Conservation (phyloP, 2,329 filamentous ascomycete species). For the Clarireedia paspali region DNA sequence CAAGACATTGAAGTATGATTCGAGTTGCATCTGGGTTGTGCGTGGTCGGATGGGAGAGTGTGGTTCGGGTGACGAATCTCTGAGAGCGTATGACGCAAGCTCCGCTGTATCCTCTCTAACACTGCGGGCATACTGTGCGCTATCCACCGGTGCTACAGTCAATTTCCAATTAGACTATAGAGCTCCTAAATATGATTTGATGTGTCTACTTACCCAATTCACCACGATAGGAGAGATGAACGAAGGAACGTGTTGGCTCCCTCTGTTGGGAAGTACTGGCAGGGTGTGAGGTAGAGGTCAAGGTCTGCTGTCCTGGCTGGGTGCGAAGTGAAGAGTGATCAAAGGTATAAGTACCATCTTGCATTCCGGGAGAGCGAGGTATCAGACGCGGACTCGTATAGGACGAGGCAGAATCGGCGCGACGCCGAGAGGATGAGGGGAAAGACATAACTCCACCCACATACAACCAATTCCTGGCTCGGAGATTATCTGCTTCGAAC, state of each 20-base stretch:
- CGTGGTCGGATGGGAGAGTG: conserved; percentile 20
- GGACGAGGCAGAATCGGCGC: conserved; percentile 17
- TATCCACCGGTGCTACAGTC: conserved; percentile 49
- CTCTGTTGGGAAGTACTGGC: conserved; percentile 34
- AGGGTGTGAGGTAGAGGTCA: conserved; percentile 12
- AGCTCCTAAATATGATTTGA: not conserved
- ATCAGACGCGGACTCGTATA: conserved; percentile 24
- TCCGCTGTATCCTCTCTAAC: conserved; percentile 84
- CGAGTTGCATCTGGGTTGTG: conserved; percentile 19
- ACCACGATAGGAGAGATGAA: conserved; percentile 57
- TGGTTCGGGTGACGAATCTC: conserved; percentile 41
- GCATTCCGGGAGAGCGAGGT: conserved; percentile 17
- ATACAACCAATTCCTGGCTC: not conserved
- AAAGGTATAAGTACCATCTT: conserved; percentile 13
- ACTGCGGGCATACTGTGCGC: conserved; percentile 65
- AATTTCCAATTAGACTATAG: not conserved
- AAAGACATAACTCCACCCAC: conserved; percentile 18
- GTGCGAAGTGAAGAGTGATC: conserved; percentile 22
- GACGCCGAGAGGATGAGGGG: conserved; percentile 18
- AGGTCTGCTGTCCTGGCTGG: conserved; percentile 11
- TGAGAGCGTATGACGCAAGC: conserved; percentile 73
- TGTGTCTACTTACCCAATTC: conserved; percentile 40
- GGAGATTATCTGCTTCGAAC: conserved; percentile 1
- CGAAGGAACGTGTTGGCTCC: conserved; percentile 65
- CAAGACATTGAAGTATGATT: conserved; percentile 21